phyloP scores from a whole-genome alignment of 2,329 filamentous ascomycete species.

The Sphaceloma murrayae region DNA sequence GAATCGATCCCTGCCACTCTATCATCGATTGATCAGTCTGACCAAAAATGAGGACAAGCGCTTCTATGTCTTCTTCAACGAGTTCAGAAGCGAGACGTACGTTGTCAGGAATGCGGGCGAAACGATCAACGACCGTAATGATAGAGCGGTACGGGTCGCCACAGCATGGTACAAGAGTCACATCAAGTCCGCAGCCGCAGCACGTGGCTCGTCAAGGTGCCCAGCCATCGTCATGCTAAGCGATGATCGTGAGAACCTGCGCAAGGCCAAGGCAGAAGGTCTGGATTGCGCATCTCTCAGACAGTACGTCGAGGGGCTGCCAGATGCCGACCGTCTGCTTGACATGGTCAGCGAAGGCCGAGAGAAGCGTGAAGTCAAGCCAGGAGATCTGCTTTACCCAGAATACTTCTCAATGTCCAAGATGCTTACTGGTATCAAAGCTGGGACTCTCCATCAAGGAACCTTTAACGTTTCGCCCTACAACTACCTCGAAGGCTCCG shows the following conservation, averaged over 20 bases:
- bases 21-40: constrained; percentile 81
- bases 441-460: constrained; percentile 82
- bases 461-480: constrained; percentile 94
- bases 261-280: constrained; percentile 66
- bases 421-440: constrained; percentile 88
- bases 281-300: constrained; percentile 56
- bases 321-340: constrained; percentile 73
- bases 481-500: constrained; percentile 91
- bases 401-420: constrained; percentile 85
- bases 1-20: constrained; percentile 85
- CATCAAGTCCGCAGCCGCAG: constrained; percentile 53
- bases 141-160: constrained; percentile 76
- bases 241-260: constrained; percentile 79
- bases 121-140: constrained; percentile 92
- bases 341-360: constrained; percentile 86
- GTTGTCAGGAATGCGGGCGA: constrained; percentile 65
- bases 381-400: constrained; percentile 68
- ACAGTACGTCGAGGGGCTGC: constrained; percentile 74
- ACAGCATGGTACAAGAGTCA: constrained; percentile 88
- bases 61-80: constrained; percentile 98
- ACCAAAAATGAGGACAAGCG: constrained; percentile 95
- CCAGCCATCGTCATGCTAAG: constrained; percentile 88
- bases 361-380: constrained; percentile 55
- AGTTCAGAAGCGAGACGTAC: constrained; percentile 89
- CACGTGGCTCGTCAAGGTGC: constrained; percentile 43